A percentile compares a stretch with the other conserved stretches of the same genome.
Conservation (phyloP, 2,329 filamentous ascomycete species). For the Aspergillus uvarum region DNA sequence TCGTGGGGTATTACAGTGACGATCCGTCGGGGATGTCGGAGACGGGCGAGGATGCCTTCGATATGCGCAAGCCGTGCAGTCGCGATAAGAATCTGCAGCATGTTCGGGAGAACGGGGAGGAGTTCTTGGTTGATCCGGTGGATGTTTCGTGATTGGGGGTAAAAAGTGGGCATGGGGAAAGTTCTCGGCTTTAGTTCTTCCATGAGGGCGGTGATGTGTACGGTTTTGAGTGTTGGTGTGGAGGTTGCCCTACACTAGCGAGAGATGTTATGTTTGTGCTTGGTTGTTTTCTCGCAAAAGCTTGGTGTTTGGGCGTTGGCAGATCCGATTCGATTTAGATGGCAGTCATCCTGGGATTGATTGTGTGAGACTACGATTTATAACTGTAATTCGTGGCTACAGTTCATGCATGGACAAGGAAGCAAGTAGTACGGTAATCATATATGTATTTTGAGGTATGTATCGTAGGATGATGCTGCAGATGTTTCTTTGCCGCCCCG, state of each 20-base stretch:
- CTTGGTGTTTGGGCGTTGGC: background rate
- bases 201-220: slow-evolving; percentile 3
- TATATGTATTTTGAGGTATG: slow-evolving; percentile 4
- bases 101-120: slow-evolving; percentile 76
- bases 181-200: background rate
- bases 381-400: background rate
- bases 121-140: slow-evolving; percentile 72
- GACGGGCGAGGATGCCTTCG: slow-evolving; percentile 79
- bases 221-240: background rate
- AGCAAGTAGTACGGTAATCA: background rate
- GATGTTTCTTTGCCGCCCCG: background rate
- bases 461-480: background rate
- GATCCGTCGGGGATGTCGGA: slow-evolving; percentile 63
- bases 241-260: background rate
- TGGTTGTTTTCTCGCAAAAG: background rate
- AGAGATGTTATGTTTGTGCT: background rate
- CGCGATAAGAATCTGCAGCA: slow-evolving; percentile 75
- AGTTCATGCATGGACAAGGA: background rate
- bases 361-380: background rate
- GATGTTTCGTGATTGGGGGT: slow-evolving; percentile 64
- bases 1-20: slow-evolving; percentile 91
- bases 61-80: slow-evolving; percentile 91
- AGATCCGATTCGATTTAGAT: background rate
- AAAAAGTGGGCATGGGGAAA: background rate
- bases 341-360: background rate